Conservation (phyloP, 2,329 filamentous ascomycete genomes). For the Coleophoma cylindrospora region DNA sequence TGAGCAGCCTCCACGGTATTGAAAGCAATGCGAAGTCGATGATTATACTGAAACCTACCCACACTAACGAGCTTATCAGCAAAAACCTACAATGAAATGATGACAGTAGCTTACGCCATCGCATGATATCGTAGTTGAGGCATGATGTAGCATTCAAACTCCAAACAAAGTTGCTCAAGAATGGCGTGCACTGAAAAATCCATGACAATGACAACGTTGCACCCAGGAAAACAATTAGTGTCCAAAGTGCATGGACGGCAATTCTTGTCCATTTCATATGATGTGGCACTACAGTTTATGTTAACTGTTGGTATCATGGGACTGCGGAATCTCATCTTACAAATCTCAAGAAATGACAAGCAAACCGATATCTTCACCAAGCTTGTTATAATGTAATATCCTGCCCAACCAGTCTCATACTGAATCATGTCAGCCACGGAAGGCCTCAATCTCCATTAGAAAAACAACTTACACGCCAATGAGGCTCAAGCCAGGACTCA, state of each 20-base stretch:
- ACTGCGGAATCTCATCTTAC: conserved; percentile 11
- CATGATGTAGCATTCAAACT: conserved; percentile 14
- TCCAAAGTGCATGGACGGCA: conserved; percentile 17
- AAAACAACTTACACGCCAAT: conserved; percentile 18
- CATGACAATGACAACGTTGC: conserved; percentile 14
- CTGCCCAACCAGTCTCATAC: conserved; percentile 19
- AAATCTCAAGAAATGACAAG: conserved; percentile 23
- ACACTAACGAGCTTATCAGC: conserved; percentile 13
- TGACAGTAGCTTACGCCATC: conserved; percentile 17
- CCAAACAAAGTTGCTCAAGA: conserved; percentile 22
- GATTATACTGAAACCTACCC: conserved; percentile 21
- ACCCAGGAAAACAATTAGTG: conserved; percentile 19
- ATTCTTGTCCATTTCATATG: conserved; percentile 16
- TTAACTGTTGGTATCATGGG: neutral
- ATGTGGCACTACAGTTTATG: conserved; percentile 13
- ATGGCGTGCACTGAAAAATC: conserved; percentile 20
- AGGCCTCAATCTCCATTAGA: neutral
- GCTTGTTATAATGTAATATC: conserved; percentile 21
- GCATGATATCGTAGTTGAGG: conserved; percentile 22
- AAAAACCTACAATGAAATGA: neutral
- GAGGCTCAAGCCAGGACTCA: conserved; percentile 14
- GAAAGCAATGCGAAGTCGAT: conserved; percentile 22
- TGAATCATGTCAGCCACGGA: neutral
- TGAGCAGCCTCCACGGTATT: conserved; percentile 20
- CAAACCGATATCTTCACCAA: conserved; percentile 25